Evolutionary conservation across 192 early-diverging fungal genomes (phyloP), one percentile per base, ranked within the genome.

Genomic region (Backusella australiensis): DNA sequence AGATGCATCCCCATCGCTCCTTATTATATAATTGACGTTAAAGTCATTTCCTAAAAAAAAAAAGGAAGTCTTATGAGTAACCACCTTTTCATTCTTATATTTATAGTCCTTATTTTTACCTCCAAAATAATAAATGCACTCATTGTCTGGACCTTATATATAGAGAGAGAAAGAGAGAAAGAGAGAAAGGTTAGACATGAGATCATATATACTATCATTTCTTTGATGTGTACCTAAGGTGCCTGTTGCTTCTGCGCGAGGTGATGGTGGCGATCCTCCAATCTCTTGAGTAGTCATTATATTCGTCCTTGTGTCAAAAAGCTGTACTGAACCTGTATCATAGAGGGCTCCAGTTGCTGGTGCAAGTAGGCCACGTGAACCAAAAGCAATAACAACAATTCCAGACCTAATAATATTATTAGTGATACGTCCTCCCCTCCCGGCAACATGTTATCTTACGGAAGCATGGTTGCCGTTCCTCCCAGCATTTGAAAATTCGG

Each of bases 41-140:
- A 44, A 26, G 26, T 71, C 29, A 8, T 19, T 42, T 71, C 70
- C 70, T 71, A 32, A 32, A 71, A 34, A 14, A 9, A 26, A 49
- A 19, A n/a, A 29, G 19, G n/a, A 49, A 29, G 0, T 56, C 1
- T 59, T 59, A 59, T 23, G 53, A 23, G 26, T 23, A 8, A 6
- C n/a, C 1, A 23, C 19, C 0, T n/a, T 53, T 53, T 53, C 52
- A 3, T 26, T 59, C 9, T 59, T 59, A 23, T 21, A n/a, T 12
- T 2, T 59, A 59, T 7, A 53, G 19, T 44, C n/a, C 19, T 17
- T 32, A 32, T 32, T n/a, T 42, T 26, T 49, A 71, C 70, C 70
- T 19, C 70, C 70, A 71, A 71, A 71, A 19, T 71, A 71, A 34
- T 49, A 71, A 15, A 71, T 71, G 6, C 39, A 44, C 3, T n/a